Base-by-base conservation (phyloP, 2,329 filamentous ascomycete species). In the Alternaria sp. region DNA sequence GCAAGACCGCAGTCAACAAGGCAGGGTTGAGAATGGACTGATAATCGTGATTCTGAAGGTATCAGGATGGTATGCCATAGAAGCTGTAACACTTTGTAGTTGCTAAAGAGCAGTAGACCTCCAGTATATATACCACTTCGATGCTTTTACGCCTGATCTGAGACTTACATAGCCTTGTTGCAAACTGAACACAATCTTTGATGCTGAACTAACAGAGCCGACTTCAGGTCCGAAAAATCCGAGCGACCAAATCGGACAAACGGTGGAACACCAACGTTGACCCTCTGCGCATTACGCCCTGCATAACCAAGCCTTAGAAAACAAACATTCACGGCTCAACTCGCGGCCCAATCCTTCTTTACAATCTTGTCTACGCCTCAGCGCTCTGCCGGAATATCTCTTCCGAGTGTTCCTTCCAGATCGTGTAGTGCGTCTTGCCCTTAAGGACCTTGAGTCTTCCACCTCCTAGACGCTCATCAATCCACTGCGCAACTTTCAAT, bases 401-500 rank as follows among this genome's bases (percentile, higher is more conserved):
- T 26, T 63, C 60, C 21, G 53, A 58, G 49, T 64, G 59, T 34
- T 66, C 52, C 17, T 68, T 66, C 66, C 66, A 70, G 33, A 69
- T 66, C 9, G 62, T 68, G 14, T 61, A 66, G 60, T 69, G 68
- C 21, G 63, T 70, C 52, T 60, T 61, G 21, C 62, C 61, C 51
- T 66, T 42, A 14, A 70, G 41, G 14, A 64, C 59, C 50, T 49
- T 65, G 53, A 69, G 56, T 37, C 58, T 69, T 2, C 66, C 61
- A 3, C 65, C 61, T 5, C 61, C 65, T 54, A 70, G 51, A 29
- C 54, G 52, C 52, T 58, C 48, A 40, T 71, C 54, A 23, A 67
- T 63, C 68, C 68, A 69, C 56, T 58, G 54, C 40, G 65, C 67
- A 26, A 61, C 39, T 44, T 58, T 41, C 21, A 68, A 14, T 14